Conservation (phyloP, 169 alveolate species). For the Condylostoma magnum region DNA sequence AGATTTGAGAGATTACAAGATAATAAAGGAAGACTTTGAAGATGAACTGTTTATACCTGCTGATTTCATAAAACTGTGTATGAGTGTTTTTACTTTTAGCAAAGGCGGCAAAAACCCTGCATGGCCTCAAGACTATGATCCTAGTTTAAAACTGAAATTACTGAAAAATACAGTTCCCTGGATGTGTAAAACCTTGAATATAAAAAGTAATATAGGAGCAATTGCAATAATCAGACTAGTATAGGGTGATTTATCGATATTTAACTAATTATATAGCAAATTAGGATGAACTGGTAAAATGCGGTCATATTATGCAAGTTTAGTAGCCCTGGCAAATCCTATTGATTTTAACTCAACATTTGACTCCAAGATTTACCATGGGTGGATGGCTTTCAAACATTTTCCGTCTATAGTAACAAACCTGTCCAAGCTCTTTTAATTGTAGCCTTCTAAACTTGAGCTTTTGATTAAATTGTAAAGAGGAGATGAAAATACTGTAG, state of each 20-base stretch:
- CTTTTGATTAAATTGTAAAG: background rate
- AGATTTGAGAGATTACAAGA: background rate
- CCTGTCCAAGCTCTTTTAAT: background rate
- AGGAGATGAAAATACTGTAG: background rate
- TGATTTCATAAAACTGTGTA: background rate
- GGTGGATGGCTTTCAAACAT: background rate
- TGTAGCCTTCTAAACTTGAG: background rate
- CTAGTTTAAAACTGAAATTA: background rate
- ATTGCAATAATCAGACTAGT: background rate
- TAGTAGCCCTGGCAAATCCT: background rate
- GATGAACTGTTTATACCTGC: background rate
- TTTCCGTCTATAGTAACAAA: background rate
- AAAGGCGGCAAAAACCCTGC: too few relatives aligned
- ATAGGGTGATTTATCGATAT: background rate
- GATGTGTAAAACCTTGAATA: background rate
- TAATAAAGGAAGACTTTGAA: background rate
- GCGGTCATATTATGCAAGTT: background rate
- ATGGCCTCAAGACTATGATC: background rate
- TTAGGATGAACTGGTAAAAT: background rate
- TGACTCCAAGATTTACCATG: background rate
- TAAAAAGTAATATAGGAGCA: background rate
- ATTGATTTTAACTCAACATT: background rate
- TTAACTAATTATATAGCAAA: background rate
- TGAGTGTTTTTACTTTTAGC: background rate
- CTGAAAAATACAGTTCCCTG: background rate